These are phyloP conservation scores for Dentipellis sp. DNA, from an alignment of 768 basidiomycete species.

Conservation along the genomic window DNA sequence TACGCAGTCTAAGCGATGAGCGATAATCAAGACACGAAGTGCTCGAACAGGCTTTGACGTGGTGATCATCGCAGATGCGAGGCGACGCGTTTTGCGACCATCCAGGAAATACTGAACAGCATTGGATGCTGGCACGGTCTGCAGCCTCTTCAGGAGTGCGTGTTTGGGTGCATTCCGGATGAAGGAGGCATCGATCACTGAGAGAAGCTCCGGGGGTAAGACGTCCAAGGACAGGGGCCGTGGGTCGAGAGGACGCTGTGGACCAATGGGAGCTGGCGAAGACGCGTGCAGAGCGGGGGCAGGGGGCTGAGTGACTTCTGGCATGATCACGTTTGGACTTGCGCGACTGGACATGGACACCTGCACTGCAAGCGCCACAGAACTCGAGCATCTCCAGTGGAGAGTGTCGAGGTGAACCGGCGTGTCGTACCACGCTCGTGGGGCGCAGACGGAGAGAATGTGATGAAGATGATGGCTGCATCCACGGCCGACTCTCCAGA, in stretches of 20 bases:
- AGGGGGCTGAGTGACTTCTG: background rate
- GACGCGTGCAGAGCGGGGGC: background rate
- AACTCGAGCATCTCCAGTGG: constrained; percentile 17
- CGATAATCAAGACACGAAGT: constrained; percentile 35
- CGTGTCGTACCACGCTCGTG: constrained; percentile 17
- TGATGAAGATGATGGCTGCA: constrained; percentile 40
- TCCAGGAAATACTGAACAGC: constrained; percentile 4
- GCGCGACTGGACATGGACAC: background rate
- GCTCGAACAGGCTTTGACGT: constrained; percentile 28
- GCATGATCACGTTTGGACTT: background rate
- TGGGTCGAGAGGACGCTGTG: background rate
- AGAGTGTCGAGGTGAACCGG: constrained; percentile 7
- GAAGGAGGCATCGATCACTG: background rate
- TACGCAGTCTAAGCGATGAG: constrained; percentile 38
- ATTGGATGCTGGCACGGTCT: background rate
- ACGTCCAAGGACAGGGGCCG: background rate
- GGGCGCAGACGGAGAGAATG: constrained; percentile 13
- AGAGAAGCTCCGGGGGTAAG: background rate
- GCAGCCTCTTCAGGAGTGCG: background rate
- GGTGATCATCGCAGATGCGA: constrained; percentile 3
- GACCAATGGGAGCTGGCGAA: background rate
- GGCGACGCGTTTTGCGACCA: constrained; percentile 10
- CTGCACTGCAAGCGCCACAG: constrained; percentile 1
- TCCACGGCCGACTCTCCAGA: constrained; percentile 49
- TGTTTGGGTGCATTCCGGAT: background rate